A percentile compares a stretch with the other conserved stretches of the same genome.
Evolutionary conservation across 2,329 filamentous ascomycete species (phyloP).

Genomic region (Cytospora chrysosperma): DNA sequence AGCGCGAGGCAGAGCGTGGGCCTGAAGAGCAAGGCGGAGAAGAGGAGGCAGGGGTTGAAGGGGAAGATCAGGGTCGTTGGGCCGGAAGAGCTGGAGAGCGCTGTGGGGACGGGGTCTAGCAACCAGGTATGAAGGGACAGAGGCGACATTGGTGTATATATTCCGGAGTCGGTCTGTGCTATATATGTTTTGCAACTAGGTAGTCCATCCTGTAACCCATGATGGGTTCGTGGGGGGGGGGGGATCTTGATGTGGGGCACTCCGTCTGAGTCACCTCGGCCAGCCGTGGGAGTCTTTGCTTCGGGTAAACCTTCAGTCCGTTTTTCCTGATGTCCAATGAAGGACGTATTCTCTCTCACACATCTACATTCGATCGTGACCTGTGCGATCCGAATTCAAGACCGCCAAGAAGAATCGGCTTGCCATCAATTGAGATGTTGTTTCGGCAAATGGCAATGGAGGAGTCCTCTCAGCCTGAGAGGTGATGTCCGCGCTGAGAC

Average conservation of each 20-base stretch:
- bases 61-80: slow-evolving; percentile 16
- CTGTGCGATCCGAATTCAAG: no score
- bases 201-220: no score
- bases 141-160: neutral
- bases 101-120: neutral
- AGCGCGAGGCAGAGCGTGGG: slow-evolving; percentile 18
- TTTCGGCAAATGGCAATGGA: no score
- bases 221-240: no score
- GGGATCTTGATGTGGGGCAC: neutral
- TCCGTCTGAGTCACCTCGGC: neutral
- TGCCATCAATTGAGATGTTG: no score
- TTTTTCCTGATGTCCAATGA: neutral
- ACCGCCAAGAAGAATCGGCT: no score
- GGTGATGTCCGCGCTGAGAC: no score
- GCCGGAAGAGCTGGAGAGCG: neutral
- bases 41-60: slow-evolving; percentile 13
- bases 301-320: neutral
- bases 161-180: neutral
- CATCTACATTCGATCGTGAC: no score
- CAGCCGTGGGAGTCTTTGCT: neutral
- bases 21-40: slow-evolving; percentile 10
- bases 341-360: neutral
- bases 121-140: neutral
- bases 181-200: no score
- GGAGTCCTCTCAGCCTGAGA: no score